A percentile compares a stretch with the other conserved stretches of the same genome.
Evolutionary conservation across 306 rosid species (phyloP).

Genomic region (Hippophae gyantsensis): DNA sequence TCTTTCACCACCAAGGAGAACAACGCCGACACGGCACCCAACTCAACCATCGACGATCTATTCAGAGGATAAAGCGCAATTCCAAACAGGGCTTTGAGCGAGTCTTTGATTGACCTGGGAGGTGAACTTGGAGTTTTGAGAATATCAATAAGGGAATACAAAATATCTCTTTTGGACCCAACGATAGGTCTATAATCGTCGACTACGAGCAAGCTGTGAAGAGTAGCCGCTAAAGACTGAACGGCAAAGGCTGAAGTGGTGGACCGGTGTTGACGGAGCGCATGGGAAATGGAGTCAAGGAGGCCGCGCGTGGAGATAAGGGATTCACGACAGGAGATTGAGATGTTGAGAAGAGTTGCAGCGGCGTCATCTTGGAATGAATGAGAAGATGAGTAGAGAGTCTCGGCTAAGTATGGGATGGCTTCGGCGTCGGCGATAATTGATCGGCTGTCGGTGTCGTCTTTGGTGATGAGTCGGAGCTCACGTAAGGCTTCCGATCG

Average conservation of each 20-base stretch:
- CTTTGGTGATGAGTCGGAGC: constrained; percentile 41
- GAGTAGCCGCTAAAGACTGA: constrained; percentile 52
- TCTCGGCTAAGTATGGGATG: constrained; percentile 41
- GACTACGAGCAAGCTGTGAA: constrained; percentile 50
- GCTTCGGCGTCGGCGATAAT: constrained; percentile 40
- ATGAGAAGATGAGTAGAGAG: constrained; percentile 44
- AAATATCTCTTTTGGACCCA: constrained; percentile 78
- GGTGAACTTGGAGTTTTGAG: constrained; percentile 42
- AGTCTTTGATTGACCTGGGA: constrained; percentile 62
- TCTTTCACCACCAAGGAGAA: constrained; percentile 45
- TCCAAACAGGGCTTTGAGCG: constrained; percentile 75
- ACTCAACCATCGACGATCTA: constrained; percentile 40
- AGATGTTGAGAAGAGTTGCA: constrained; percentile 52
- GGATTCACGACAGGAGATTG: constrained; percentile 35
- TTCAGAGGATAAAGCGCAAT: constrained; percentile 60
- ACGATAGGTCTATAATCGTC: constrained; percentile 33
- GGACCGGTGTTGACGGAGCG: constrained; percentile 33
- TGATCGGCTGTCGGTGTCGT: constrained; percentile 38
- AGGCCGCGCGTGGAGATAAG: constrained; percentile 54
- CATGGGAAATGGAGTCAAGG: constrained; percentile 53
- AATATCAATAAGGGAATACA: constrained; percentile 56
- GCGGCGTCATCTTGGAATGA: constrained; percentile 55
- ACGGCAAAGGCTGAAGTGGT: constrained; percentile 45
- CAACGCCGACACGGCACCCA: constrained; percentile 55
- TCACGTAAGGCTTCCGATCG: constrained; percentile 39